phyloP scores from a whole-genome alignment of 805 yeast genomes.

The Kazachstania viticola region DNA sequence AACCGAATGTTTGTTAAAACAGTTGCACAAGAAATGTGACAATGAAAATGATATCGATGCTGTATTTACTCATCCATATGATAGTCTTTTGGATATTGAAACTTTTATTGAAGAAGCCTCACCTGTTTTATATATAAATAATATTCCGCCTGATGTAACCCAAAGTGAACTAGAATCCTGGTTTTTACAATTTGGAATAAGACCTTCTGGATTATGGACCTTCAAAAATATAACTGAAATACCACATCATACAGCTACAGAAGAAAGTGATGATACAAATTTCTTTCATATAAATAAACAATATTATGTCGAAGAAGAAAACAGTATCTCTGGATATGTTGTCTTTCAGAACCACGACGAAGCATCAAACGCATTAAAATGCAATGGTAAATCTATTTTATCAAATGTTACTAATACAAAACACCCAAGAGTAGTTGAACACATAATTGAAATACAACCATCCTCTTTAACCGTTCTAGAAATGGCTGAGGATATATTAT shows the following conservation, averaged over 20 bases:
- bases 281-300: constrained; percentile 19
- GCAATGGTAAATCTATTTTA: constrained; percentile 56
- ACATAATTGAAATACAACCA: constrained; percentile 75
- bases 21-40: constrained; percentile 28
- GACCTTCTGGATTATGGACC: constrained; percentile 87
- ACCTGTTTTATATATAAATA: constrained; percentile 67
- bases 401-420: constrained; percentile 27
- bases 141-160: constrained; percentile 75
- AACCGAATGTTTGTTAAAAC: constrained; percentile 18
- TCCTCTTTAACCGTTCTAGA: constrained; percentile 70
- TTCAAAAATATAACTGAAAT: constrained; percentile 46
- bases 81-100: constrained; percentile 59
- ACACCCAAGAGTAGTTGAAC: constrained; percentile 36
- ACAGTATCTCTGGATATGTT: constrained; percentile 66
- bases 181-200: constrained; percentile 79
- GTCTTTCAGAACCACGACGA: constrained; percentile 78
- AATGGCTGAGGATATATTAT: constrained; percentile 66
- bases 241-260: too few species aligned
- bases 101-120: constrained; percentile 63
- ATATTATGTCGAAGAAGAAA: constrained; percentile 33
- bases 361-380: constrained; percentile 62
- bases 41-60: constrained; percentile 37
- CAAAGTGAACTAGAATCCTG: constrained; percentile 84
- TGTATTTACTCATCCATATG: constrained; percentile 64
- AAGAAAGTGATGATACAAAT: constrained; percentile 19